Evolutionary conservation across 225 moss, liverwort and hornwort species (phyloP), one percentile per base, ranked within the genome.

Genomic region (Bryoerythrophyllum caledonicum): DNA sequence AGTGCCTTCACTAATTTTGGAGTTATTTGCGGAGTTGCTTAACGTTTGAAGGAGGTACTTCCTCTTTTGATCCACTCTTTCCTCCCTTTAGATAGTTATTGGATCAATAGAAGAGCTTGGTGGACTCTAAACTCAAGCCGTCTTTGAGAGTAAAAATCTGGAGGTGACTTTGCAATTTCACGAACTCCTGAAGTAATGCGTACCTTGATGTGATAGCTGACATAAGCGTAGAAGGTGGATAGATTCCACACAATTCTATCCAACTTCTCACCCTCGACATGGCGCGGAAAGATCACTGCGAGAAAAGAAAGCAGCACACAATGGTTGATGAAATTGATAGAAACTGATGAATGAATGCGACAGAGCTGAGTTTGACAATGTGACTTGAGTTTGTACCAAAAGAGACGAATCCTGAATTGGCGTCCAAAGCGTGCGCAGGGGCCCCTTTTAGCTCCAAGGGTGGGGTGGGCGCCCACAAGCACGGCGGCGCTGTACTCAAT

Each of bases 131-230:
- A 34, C 6, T 8, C 38, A 8, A 10, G 1, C 38, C 38, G 38
- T 9, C 9, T 38, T 38, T 38, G 10, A 38, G 38, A 38, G 38
- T 38, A 38, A 38, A 38, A 38, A 38, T 38, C 10, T 38, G 8
- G 38, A 9, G 38, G 10, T 38, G 37, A 38, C 37, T 7, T 7
- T 35, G 17, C 37, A 71, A 25, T 32, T 32, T 32, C 32, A n/a
- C n/a, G n/a, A 32, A 32, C 32, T 32, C 32, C n/a, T n/a, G n/a
- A n/a, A n/a, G n/a, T n/a, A 32, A 57, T 38, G 49, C 55, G 46
- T 79, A 93, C 93, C 91, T 99, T 99, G 76, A 99, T 91, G 73
- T 99, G 99, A 70, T 99, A 99, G 80, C 95, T 95, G 79, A 99
- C 99, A 68, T 99, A 99, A 10, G 99, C 91, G 74, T 95, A 95